A percentile compares a stretch with the other conserved stretches of the same genome.
phyloP scores from a whole-genome alignment of 2,329 filamentous ascomycete genomes.

The Pseudopithomyces maydicus region DNA sequence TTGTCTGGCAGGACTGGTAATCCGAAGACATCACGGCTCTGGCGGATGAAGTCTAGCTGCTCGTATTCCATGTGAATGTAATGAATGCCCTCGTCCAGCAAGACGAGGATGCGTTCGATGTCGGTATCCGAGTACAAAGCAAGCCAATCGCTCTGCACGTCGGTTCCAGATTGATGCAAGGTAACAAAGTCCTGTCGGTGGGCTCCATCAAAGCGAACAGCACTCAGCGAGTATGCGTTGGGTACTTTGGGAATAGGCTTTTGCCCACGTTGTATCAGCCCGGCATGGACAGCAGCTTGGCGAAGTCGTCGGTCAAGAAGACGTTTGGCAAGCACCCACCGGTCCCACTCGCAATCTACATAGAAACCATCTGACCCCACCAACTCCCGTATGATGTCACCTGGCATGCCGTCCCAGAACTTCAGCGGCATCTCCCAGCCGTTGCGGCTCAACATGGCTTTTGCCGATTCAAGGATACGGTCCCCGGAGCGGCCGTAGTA shows the following conservation, averaged over 20 bases:
- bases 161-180: slow-evolving; percentile 44
- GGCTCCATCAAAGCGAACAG: slow-evolving; percentile 58
- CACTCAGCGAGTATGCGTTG: slow-evolving; percentile 54
- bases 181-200: slow-evolving; percentile 54
- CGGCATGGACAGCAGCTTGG: slow-evolving; percentile 53
- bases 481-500: slow-evolving; percentile 62
- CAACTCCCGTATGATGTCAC: slow-evolving; percentile 63
- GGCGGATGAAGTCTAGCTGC: slow-evolving; percentile 60
- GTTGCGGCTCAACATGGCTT: slow-evolving; percentile 62
- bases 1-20: slow-evolving; percentile 60
- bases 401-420: slow-evolving; percentile 63
- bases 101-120: slow-evolving; percentile 59
- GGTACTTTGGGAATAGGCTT: slow-evolving; percentile 53
- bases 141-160: slow-evolving; percentile 55
- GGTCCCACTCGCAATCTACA: slow-evolving; percentile 62
- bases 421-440: slow-evolving; percentile 61
- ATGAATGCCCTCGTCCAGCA: slow-evolving; percentile 64
- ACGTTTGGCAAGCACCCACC: slow-evolving; percentile 61
- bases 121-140: slow-evolving; percentile 59
- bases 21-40: slow-evolving; percentile 58
- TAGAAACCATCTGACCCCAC: slow-evolving; percentile 65
- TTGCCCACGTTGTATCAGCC: slow-evolving; percentile 52
- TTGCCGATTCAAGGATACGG: slow-evolving; percentile 61
- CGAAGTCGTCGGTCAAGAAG: slow-evolving; percentile 59
- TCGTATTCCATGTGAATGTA: slow-evolving; percentile 65